Conservation (phyloP, 768 basidiomycete genomes). For the Naganishia kalamii region DNA sequence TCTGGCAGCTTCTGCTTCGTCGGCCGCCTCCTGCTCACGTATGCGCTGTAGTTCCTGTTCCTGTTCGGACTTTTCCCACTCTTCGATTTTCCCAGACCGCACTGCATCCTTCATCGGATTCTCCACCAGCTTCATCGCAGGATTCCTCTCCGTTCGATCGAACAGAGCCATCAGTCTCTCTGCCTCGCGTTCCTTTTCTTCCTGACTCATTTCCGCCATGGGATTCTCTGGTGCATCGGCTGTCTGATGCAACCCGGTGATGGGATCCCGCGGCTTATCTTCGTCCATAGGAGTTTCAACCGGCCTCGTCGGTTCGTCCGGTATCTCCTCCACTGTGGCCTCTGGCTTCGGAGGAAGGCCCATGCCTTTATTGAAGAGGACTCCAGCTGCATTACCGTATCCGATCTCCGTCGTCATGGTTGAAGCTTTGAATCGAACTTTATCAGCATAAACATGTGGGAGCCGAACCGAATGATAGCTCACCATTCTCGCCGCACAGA, state of each 20-base stretch:
- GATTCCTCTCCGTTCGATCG: constrained; percentile 69
- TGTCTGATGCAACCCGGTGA: constrained; percentile 10
- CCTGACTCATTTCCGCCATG: constrained; percentile 66
- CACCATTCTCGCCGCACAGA: constrained; percentile 70
- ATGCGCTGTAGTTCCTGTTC: background rate
- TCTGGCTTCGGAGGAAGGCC: constrained; percentile 27
- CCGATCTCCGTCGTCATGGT: constrained; percentile 54
- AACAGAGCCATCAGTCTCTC: constrained; percentile 88
- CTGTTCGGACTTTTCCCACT: background rate
- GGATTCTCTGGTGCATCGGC: background rate
- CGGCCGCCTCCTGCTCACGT: background rate
- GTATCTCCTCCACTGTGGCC: constrained; percentile 35
- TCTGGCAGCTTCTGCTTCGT: constrained; percentile 1
- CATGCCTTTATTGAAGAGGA: constrained; percentile 85
- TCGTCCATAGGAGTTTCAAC: background rate
- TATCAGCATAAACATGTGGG: background rate
- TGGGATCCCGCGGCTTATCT: constrained; percentile 2
- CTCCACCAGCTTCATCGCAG: constrained; percentile 30
- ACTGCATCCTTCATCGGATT: constrained; percentile 13
- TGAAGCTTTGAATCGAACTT: background rate
- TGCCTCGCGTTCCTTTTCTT: constrained; percentile 89
- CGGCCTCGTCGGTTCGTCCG: constrained; percentile 1
- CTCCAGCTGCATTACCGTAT: constrained; percentile 92
- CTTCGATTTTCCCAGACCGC: background rate
- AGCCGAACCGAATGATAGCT: constrained; percentile 16